Evolutionary conservation across 2,329 filamentous ascomycete species (phyloP).

Genomic region (Fusarium marasasianum): DNA sequence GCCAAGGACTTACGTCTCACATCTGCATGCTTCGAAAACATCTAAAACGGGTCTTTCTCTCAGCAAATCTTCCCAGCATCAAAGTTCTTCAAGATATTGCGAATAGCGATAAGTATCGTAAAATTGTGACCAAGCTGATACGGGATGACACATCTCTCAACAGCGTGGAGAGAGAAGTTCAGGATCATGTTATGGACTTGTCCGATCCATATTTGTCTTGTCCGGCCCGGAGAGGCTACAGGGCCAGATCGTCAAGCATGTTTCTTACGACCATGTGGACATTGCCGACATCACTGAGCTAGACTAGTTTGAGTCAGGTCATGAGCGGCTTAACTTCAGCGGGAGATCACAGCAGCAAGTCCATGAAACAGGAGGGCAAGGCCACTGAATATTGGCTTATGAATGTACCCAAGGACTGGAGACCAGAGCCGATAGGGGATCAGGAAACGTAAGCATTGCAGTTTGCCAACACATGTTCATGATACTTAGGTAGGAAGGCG

Average conservation of each 20-base stretch:
- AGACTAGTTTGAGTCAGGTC: background rate
- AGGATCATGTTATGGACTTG: background rate
- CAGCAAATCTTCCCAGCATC: conserved; percentile 51
- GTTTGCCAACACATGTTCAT: too few relatives aligned
- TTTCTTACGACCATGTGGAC: background rate
- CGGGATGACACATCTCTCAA: conserved; percentile 48
- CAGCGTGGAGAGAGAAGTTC: background rate
- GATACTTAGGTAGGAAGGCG: background rate
- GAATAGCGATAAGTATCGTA: conserved; percentile 46
- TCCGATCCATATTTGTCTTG: background rate
- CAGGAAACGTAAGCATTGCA: fast-evolving
- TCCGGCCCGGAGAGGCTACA: fast-evolving
- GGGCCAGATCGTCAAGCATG: background rate
- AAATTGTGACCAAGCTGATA: conserved; percentile 50
- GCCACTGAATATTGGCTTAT: background rate
- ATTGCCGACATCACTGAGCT: background rate
- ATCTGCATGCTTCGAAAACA: background rate
- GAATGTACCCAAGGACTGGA: background rate
- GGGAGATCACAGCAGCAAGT: background rate
- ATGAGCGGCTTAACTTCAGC: background rate
- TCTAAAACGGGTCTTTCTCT: conserved; percentile 49
- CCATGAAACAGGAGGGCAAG: background rate
- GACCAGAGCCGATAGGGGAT: too few relatives aligned
- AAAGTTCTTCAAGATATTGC: conserved; percentile 50
- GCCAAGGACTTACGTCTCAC: conserved; percentile 8